These are phyloP conservation scores for Leishmania major DNA, from an alignment of 208 protist species.

Conservation along the genomic window DNA sequence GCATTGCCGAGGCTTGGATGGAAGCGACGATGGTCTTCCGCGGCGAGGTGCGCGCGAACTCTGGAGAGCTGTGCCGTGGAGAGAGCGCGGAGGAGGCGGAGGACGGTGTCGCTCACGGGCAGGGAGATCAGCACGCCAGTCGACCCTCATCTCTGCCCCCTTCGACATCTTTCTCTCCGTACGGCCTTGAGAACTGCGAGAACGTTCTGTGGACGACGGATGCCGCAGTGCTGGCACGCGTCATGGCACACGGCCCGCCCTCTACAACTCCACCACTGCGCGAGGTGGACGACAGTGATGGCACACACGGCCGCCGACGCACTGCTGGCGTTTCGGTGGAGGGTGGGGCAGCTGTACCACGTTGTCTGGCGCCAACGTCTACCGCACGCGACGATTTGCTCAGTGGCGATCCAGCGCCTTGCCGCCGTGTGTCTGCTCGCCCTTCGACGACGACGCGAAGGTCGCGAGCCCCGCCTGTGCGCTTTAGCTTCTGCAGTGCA, in stretches of 20 bases:
- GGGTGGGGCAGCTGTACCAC: not conserved
- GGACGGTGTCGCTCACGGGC: not conserved
- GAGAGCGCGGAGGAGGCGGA: slow-evolving; percentile 10
- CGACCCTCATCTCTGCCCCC: not conserved
- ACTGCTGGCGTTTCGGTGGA: not conserved
- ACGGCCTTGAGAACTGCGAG: slow-evolving; percentile 63
- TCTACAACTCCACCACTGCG: not conserved
- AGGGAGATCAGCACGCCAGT: not conserved
- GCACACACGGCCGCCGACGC: not conserved
- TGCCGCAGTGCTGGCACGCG: slow-evolving; percentile 30
- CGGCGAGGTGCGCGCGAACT: slow-evolving; percentile 73
- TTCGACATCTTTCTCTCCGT: not conserved
- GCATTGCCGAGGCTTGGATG: slow-evolving; percentile 78
- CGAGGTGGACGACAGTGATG: not conserved
- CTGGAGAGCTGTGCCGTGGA: slow-evolving; percentile 33
- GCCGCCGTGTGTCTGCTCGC: not conserved
- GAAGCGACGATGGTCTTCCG: slow-evolving; percentile 60
- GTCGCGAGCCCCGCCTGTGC: not conserved
- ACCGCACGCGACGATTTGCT: not conserved
- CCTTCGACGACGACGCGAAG: not conserved
- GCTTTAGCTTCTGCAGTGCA: slow-evolving; percentile 2
- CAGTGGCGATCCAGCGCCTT: not conserved
- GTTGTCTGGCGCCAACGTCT: not conserved
- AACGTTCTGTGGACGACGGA: slow-evolving; percentile 78
- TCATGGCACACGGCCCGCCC: slow-evolving; percentile 22